Evolutionary conservation across 2,329 filamentous ascomycete genomes (phyloP).

Genomic region (Trichoderma brevicompactum): DNA sequence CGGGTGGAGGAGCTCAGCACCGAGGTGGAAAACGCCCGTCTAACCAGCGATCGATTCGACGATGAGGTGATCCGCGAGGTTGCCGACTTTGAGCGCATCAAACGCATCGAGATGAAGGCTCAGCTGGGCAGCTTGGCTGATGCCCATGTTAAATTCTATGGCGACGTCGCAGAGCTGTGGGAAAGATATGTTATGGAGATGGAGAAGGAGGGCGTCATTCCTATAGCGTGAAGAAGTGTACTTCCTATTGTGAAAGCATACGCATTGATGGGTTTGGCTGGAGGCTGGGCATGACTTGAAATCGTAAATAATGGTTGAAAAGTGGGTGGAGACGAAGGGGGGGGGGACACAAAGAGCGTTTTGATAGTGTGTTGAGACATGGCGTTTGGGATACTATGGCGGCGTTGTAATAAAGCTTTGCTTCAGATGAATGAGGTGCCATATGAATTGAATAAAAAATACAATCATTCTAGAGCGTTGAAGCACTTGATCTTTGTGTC

Average conservation of each 20-base stretch:
- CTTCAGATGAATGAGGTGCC: not conserved
- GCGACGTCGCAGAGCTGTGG: constrained; percentile 79
- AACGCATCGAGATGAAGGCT: constrained; percentile 86
- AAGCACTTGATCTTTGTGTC: too few species aligned
- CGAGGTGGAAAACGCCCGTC: constrained; percentile 86
- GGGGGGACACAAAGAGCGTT: not conserved
- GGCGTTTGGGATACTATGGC: constrained; percentile 21
- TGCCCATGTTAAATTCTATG: constrained; percentile 86
- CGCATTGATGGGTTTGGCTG: not conserved
- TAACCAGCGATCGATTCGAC: constrained; percentile 89
- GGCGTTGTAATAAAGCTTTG: constrained; percentile 21
- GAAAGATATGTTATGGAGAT: constrained; percentile 87
- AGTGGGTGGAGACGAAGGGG: too few species aligned
- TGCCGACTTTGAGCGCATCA: constrained; percentile 93
- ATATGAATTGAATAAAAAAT: not conserved
- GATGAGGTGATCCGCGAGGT: constrained; percentile 95
- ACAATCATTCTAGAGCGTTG: not conserved
- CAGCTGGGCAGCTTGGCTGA: constrained; percentile 84
- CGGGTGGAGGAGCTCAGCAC: constrained; percentile 89
- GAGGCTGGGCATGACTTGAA: not conserved
- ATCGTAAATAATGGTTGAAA: constrained; percentile 2
- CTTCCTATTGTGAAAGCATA: not conserved
- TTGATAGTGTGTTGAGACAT: not conserved
- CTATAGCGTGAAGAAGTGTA: constrained; percentile 28
- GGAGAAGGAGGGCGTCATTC: constrained; percentile 64